Conservation (phyloP, 2,329 filamentous ascomycete species). For the Phoma sp. region DNA sequence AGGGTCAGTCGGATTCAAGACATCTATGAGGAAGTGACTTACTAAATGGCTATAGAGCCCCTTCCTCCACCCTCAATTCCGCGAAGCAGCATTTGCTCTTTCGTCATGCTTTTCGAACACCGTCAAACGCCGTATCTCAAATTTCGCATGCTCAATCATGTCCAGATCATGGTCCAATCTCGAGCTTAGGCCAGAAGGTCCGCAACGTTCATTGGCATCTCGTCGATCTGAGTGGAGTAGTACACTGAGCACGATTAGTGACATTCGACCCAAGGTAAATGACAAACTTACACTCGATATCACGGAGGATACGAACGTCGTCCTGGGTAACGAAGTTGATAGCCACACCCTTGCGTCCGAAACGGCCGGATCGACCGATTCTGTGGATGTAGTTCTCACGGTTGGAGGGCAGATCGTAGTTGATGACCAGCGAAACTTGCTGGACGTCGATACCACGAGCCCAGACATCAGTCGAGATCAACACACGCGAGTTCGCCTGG, state of each 20-base stretch:
- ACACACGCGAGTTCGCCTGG: slow-evolving; percentile 91
- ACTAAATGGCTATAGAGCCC: slow-evolving; percentile 44
- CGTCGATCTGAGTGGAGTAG: slow-evolving; percentile 95
- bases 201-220: slow-evolving; percentile 93
- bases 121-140: slow-evolving; percentile 11
- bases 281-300: slow-evolving; percentile 80
- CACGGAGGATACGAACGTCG: slow-evolving; percentile 94
- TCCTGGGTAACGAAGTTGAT: slow-evolving; percentile 99
- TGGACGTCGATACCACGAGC: slow-evolving; percentile 98
- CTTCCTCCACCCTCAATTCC: slow-evolving; percentile 44
- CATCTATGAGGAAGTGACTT: slow-evolving; percentile 13
- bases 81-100: slow-evolving; percentile 28
- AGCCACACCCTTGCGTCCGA: slow-evolving; percentile 96
- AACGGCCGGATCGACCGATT: slow-evolving; percentile 93
- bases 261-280: neutral
- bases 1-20: neutral
- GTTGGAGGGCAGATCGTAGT: slow-evolving; percentile 97
- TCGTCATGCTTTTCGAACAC: slow-evolving; percentile 4
- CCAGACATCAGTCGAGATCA: slow-evolving; percentile 98
- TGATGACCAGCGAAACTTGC: slow-evolving; percentile 97
- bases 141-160: no score
- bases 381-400: slow-evolving; percentile 99
- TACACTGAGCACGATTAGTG: slow-evolving; percentile 69
- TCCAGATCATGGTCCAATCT: neutral
- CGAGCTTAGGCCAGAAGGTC: slow-evolving; percentile 40